These are phyloP conservation scores for Saprolegnia diclina DNA, from an alignment of 352 stramenopile species.

Conservation along the genomic window DNA sequence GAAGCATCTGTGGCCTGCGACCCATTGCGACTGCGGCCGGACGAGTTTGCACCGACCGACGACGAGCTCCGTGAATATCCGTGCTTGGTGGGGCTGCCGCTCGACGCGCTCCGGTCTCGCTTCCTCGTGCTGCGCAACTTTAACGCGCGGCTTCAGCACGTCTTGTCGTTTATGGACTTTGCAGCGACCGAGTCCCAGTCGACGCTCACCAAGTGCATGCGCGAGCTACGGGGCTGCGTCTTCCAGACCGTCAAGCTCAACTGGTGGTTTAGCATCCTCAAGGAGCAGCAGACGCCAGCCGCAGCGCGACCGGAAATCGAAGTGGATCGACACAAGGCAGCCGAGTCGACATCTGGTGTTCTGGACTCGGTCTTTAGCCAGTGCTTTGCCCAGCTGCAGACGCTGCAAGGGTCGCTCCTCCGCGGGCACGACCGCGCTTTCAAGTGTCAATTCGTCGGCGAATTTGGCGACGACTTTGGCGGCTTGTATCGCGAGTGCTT, in stretches of 20 bases:
- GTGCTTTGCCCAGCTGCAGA: slow-evolving; percentile 79
- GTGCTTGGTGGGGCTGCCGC: slow-evolving; percentile 40
- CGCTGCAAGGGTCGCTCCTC: slow-evolving; percentile 76
- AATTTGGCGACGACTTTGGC: slow-evolving; percentile 88
- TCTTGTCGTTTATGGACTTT: slow-evolving; percentile 81
- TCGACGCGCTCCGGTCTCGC: slow-evolving; percentile 58
- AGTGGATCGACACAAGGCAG: slow-evolving; percentile 71
- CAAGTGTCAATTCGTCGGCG: slow-evolving; percentile 88
- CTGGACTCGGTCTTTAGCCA: slow-evolving; percentile 82
- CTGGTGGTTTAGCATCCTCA: slow-evolving; percentile 84
- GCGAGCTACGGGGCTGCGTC: slow-evolving; percentile 56
- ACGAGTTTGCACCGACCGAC: slow-evolving; percentile 68
- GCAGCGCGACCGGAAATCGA: slow-evolving; percentile 78
- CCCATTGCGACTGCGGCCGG: slow-evolving; percentile 71
- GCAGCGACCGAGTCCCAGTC: slow-evolving; percentile 55
- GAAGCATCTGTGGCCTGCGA: slow-evolving; percentile 74
- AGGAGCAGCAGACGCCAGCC: slow-evolving; percentile 78
- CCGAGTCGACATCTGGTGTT: slow-evolving; percentile 47
- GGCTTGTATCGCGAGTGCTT: slow-evolving; percentile 87
- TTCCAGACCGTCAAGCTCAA: slow-evolving; percentile 86
- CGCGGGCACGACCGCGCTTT: slow-evolving; percentile 83
- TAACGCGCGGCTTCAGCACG: slow-evolving; percentile 81
- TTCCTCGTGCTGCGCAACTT: slow-evolving; percentile 86
- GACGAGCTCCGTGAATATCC: slow-evolving; percentile 55
- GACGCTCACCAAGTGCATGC: slow-evolving; percentile 52